Evolutionary conservation across 768 basidiomycete genomes (phyloP), one percentile per base, ranked within the genome.

Genomic region (Xerocomellus chrysenteron): DNA sequence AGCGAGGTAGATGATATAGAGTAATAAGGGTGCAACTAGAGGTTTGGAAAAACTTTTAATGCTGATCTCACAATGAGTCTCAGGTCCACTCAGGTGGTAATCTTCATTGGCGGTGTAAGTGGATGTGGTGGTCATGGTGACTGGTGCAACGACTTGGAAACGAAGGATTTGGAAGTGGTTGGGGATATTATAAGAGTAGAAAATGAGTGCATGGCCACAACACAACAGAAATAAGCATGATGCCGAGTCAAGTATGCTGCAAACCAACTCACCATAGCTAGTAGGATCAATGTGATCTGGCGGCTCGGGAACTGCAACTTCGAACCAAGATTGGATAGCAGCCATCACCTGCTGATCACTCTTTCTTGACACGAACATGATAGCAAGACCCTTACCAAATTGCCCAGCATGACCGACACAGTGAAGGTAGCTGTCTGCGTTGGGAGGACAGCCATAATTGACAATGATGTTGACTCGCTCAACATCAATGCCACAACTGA

Each of bases 381-480:
- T 92, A 17, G 96, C 96, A 43, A 99, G 88, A 82, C 97, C 97
- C 75, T 98, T 98, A 62, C 97, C 97, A 75, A 99, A 99, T 59
- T 97, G 93, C 63, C 97, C 97, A 62, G 97, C 97, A 78, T 97
- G 96, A 62, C 94, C 97, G 57, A 99, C 97, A 75, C 97, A 90
- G 73, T 99, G 97, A 44, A 99, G 82, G 73, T 99, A 99, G 59
- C 92, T 95, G 76, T 99, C 97, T 24, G 97, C 96, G 65, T 99
- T 97, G 37, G 89, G 85, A 40, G 97, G 94, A 59, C 90, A 94
- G 68, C 99, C 97, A 71, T 99, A 99, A 75, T 99, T 99, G 78
- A 99, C 84, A 49, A 99, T 97, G 56, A 98, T 98, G 76, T 99
- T 99, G 65, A 99, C 97, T 58, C 97, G 94, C 73, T 99, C 97